Evolutionary conservation across 768 basidiomycete species (phyloP).

Genomic region (Trametes cingulata): DNA sequence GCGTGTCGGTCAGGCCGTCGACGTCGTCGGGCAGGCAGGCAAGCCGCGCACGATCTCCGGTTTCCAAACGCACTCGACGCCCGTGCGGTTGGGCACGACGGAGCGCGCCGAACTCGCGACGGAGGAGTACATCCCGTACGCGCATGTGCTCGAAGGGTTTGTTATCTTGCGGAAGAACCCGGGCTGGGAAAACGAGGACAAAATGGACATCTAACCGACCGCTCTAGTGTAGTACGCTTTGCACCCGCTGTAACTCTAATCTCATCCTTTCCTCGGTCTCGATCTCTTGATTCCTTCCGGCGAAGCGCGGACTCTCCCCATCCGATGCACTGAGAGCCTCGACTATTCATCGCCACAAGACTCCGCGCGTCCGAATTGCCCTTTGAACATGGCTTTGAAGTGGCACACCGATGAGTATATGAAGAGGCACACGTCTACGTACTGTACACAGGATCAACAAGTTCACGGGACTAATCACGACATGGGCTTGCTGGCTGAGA

Average conservation of each 20-base stretch:
- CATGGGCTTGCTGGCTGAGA: no score
- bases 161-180: conserved; percentile 92
- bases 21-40: conserved; percentile 96
- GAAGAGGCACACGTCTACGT: no score
- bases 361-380: no score
- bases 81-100: conserved; percentile 91
- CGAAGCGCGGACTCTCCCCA: no score
- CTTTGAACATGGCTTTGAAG: no score
- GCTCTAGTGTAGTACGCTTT: conserved; percentile 19
- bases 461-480: no score
- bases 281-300: background rate
- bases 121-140: conserved; percentile 93
- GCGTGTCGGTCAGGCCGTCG: conserved; percentile 94
- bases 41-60: conserved; percentile 96
- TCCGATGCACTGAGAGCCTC: no score
- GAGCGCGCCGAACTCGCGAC: conserved; percentile 96
- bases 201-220: conserved; percentile 54
- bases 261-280: background rate
- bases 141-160: conserved; percentile 88
- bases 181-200: conserved; percentile 83
- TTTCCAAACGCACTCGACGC: conserved; percentile 98
- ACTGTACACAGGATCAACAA: no score
- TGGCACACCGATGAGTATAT: no score
- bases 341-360: no score
- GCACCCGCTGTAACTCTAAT: conserved; percentile 22